Evolutionary conservation across 768 basidiomycete genomes (phyloP), one percentile per base, ranked within the genome.

Genomic region (Lentinus brumalis): DNA sequence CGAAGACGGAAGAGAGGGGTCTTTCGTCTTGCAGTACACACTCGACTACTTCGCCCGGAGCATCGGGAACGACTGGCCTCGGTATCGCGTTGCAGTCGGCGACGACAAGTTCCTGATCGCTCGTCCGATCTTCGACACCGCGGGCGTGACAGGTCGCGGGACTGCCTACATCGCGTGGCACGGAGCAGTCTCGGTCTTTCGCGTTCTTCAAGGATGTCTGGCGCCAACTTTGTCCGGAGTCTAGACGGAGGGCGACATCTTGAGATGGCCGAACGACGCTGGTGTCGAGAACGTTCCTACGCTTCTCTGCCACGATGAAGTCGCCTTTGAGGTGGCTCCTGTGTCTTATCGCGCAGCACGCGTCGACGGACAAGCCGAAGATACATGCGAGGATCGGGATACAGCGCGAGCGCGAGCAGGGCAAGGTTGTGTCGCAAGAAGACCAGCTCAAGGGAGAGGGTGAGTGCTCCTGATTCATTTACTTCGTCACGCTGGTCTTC

Each of bases 191-290:
- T 10, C 11, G 39, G 21, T 7, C 9, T 2, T 57, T 62, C 40
- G 56, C 49, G 2, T 62, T 29, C 30, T 38, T 62, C 46, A 62
- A 62, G 56, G 61, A 62, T 41, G 32, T 44, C 1, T 62, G 61
- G 61, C 50, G 61, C 4, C 14, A 16, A 6, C 18, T 29, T 46
- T 51, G 51, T 35, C 29, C 18, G 0, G 15, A 4, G 16, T 57
- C 4, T 44, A 50, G n/a, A 30, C 10, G 16, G 61, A 62, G 38
- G 61, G 61, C 30, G 40, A 35, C 50, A 15, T 29, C 29, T 18
- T 45, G 7, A 7, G 14, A 18, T 16, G n/a, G 15, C 47, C 50
- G 5, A 30, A 41, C 39, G 10, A 50, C 26, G 14, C 49, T 26
- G 21, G 41, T 12, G 56, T 57, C 35, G n/a, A 16, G 10, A 47